Evolutionary conservation across 139 green algal genomes (phyloP).

Genomic region (Coelastrella sp.): DNA sequence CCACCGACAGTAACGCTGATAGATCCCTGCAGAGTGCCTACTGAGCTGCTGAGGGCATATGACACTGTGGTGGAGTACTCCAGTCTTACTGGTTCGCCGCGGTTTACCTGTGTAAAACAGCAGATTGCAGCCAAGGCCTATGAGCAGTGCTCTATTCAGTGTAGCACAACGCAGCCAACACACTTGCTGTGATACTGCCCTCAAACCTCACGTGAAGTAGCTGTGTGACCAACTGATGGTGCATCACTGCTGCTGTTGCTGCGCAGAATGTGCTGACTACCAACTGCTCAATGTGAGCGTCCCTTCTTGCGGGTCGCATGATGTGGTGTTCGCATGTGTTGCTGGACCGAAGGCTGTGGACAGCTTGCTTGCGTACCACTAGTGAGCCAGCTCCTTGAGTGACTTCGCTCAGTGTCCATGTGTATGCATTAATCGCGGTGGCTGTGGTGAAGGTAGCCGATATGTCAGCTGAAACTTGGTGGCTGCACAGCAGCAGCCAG

Average conservation of each 20-base stretch:
- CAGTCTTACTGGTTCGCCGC: not conserved
- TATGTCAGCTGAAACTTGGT: slow-evolving; percentile 1
- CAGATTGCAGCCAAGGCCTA: not conserved
- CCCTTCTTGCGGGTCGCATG: too few species aligned
- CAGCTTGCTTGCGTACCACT: too few species aligned
- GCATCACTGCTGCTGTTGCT: too few species aligned
- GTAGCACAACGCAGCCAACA: too few species aligned
- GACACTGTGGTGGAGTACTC: not conserved
- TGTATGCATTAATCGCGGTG: not conserved
- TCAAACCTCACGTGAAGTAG: too few species aligned
- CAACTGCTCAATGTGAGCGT: too few species aligned
- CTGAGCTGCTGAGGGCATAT: not conserved
- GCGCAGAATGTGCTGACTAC: too few species aligned
- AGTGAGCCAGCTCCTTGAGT: not conserved
- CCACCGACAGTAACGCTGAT: not conserved
- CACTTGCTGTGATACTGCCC: too few species aligned
- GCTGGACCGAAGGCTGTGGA: too few species aligned
- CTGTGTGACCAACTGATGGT: too few species aligned
- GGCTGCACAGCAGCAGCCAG: not conserved
- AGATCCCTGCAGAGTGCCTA: not conserved
- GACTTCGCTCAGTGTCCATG: not conserved
- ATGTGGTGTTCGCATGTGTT: too few species aligned
- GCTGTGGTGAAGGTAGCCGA: not conserved
- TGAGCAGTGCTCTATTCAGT: too few species aligned
- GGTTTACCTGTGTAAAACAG: not conserved